A percentile compares a stretch with the other conserved stretches of the same genome.
Evolutionary conservation across 2,329 filamentous ascomycete species (phyloP).

Genomic region (Colletotrichum aenigma): DNA sequence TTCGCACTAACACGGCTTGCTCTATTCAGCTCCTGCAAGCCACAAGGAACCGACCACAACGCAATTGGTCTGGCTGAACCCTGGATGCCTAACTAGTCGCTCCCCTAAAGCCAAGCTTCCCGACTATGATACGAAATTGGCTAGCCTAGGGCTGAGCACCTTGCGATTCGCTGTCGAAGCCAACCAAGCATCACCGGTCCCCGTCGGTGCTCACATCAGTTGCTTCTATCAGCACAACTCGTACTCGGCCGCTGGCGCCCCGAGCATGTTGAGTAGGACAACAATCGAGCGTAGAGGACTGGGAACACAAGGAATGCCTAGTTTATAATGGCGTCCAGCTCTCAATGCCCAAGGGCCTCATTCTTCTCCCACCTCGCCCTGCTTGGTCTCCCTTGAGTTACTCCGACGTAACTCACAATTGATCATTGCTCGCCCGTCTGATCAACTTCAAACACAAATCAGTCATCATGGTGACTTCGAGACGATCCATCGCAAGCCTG

Average conservation of each 20-base stretch:
- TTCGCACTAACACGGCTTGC: background rate
- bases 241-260: background rate
- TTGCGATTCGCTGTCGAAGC: background rate
- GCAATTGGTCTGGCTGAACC: constrained; percentile 27
- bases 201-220: background rate
- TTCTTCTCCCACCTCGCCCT: background rate
- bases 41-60: constrained; percentile 22
- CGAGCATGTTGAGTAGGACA: background rate
- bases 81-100: constrained; percentile 8
- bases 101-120: constrained; percentile 29
- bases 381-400: background rate
- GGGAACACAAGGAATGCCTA: background rate
- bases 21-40: constrained; percentile 42
- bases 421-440: background rate
- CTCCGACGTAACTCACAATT: background rate
- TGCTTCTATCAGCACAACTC: background rate
- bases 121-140: constrained; percentile 22
- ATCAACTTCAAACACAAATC: background rate
- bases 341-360: background rate
- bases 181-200: background rate
- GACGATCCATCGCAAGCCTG: constrained; percentile 23
- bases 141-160: constrained; percentile 27
- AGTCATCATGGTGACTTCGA: constrained; percentile 28
- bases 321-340: constrained; percentile 7
- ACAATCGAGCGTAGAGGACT: background rate